Conservation (phyloP, 2,329 filamentous ascomycete species). For the Uncinocarpus reesii region DNA sequence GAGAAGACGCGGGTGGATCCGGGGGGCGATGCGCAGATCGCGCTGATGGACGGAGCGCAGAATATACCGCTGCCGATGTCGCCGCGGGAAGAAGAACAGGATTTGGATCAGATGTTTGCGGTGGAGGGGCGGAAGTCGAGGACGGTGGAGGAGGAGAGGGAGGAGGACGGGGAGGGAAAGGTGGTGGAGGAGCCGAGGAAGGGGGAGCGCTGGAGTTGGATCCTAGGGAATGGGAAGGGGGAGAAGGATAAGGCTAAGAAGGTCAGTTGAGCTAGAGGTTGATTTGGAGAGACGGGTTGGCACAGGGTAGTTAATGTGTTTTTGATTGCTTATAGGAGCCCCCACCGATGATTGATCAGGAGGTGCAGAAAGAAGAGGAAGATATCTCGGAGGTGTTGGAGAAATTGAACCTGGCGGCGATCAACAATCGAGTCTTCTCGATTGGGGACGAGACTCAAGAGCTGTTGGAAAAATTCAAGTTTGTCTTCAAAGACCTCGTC, state of each 20-base stretch:
- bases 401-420: slow-evolving; percentile 68
- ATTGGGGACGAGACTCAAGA: slow-evolving; percentile 76
- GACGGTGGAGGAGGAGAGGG: slow-evolving; percentile 29
- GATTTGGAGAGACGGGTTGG: no score
- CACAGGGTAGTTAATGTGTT: background rate
- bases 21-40: slow-evolving; percentile 38
- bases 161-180: slow-evolving; percentile 17
- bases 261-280: background rate
- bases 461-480: slow-evolving; percentile 71
- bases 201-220: slow-evolving; percentile 32
- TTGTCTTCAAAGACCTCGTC: slow-evolving; percentile 82
- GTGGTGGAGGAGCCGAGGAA: slow-evolving; percentile 18
- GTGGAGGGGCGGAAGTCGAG: slow-evolving; percentile 20
- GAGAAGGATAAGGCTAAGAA: slow-evolving; percentile 24
- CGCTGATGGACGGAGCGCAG: slow-evolving; percentile 38
- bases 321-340: slow-evolving; percentile 3
- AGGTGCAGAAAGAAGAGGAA: slow-evolving; percentile 50
- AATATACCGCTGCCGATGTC: slow-evolving; percentile 43
- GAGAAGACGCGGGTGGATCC: slow-evolving; percentile 6
- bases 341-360: slow-evolving; percentile 24
- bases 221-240: slow-evolving; percentile 30
- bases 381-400: slow-evolving; percentile 75
- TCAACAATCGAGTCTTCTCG: slow-evolving; percentile 76
- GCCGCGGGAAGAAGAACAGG: slow-evolving; percentile 36
- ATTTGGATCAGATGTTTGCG: slow-evolving; percentile 18